Evolutionary conservation across 2,329 filamentous ascomycete genomes (phyloP), one percentile per base, ranked within the genome.

Genomic region (Ceratocystis cubensis): DNA sequence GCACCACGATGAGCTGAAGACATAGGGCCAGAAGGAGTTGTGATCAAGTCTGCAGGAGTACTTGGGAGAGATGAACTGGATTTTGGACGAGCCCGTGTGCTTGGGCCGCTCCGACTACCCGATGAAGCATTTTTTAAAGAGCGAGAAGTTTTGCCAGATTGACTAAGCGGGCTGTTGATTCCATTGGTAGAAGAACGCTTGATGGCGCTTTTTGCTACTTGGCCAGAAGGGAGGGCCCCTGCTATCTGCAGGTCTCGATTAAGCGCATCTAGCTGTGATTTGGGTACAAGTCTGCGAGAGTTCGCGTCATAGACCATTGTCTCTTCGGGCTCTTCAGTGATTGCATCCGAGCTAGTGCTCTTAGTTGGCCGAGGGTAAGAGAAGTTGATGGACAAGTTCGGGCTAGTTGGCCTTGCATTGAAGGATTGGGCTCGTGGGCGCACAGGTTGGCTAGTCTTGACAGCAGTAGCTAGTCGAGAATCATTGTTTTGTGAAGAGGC

Each of bases 281-380:
- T 79, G 2, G 81, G 78, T 2, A 87, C 78, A 78, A 86, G 84
- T 68, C 84, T 81, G 70, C 84, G 79, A 17, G 85, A 85, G 70
- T 87, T 86, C n/a, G 84, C 78, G 69, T 87, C 84, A 71, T 85
- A 85, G 61, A 88, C 81, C 73, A 88, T 70, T 41, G 76, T 73
- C 69, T 79, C 71, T 53, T 79, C 75, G 53, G 76, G 37, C 53
- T 64, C 61, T 56, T 71, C 15, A 74, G 73, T 53, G 74, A 74
- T 25, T 72, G 70, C 5, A 76, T 72, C 20, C 77, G 77, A 3
- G 78, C 79, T 28, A 76, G 76, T 37, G 76, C 71, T 62, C 76
- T 76, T 37, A 77, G 71, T 33, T 73, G 75, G 22, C 1, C 78
- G 78, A 25, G 82, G 82, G 70, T 84, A 84, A 2, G 82, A 85